Base-by-base conservation (phyloP, 2,329 filamentous ascomycete genomes). In the Trichoderma sp. region DNA sequence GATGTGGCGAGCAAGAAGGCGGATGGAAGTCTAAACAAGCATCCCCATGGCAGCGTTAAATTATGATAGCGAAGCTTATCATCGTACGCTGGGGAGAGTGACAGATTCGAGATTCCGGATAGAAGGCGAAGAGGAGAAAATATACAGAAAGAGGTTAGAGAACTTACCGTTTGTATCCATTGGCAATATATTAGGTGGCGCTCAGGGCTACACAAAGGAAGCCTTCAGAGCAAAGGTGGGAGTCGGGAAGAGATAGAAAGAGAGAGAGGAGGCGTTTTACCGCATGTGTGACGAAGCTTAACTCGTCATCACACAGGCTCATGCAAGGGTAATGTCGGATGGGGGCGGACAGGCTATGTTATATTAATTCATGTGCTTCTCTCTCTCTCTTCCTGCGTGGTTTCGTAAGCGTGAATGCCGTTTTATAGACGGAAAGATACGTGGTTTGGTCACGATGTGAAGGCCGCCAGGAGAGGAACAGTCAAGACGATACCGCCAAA, bases 161-260 rank as follows among this genome's bases (percentile, higher is more conserved):
- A 62, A 38, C 62, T 71, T 81, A 82, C 81, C 81, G 80, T 82
- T 82, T 76, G 80, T 78, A 80, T 79, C 80, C 81, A 82, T 82
- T 79, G 80, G 81, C n/a, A 38, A n/a, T 53, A 59, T 35, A 33
- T 65, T 66, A 18, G 21, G 41, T 74, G 41, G 65, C 64, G 29
- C 50, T 31, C 33, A 29, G 35, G 59, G 65, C 72, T 71, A 66
- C 75, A 59, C 69, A 67, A 67, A 67, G 60, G 18, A 24, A 69
- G 72, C 71, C 45, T 62, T 60, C 33, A 68, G 21, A 33, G 71
- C 64, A 65, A 62, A 60, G 21, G 27, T 33, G 21, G 12, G 38
- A 63, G 38, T 16, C 5, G 21, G n/a, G n/a, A 60, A 33, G 24
- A 50, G 67, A 38, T 29, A 21, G 35, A 38, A 16, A 24, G 59